A percentile compares a stretch with the other conserved stretches of the same genome.
Conservation (phyloP, 192 early-diverging fungal genomes). For the Glomus cerebriforme region DNA sequence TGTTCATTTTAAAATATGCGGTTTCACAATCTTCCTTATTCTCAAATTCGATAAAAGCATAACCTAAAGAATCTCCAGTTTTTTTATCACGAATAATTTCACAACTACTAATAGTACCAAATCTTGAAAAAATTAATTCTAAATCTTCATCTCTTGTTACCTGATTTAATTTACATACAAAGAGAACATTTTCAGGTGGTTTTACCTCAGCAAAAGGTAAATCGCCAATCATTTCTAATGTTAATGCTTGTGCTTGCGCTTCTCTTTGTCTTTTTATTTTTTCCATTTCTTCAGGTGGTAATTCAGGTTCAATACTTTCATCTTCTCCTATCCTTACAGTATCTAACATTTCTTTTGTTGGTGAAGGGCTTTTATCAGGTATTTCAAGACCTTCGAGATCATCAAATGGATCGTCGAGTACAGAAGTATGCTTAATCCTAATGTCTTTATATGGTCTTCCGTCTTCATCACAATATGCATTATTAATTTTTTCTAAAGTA, state of each 20-base stretch:
- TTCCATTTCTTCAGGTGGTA: constrained; percentile 69
- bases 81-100: constrained; percentile 87
- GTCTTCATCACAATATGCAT: constrained; percentile 64
- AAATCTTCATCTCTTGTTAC: constrained; percentile 89
- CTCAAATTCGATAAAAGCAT: constrained; percentile 97
- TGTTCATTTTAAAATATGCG: constrained; percentile 97
- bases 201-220: constrained; percentile 95
- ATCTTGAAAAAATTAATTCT: constrained; percentile 89
- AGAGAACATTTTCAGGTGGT: constrained; percentile 95
- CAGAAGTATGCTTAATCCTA: constrained; percentile 86
- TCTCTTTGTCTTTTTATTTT: constrained; percentile 65
- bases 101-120: constrained; percentile 88
- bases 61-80: constrained; percentile 81
- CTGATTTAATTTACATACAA: constrained; percentile 94
- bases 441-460: constrained; percentile 84
- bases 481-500: constrained; percentile 78
- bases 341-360: constrained; percentile 71
- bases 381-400: constrained; percentile 72
- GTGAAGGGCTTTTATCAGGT: constrained; percentile 75
- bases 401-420: constrained; percentile 91
- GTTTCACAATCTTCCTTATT: constrained; percentile 84
- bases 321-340: constrained; percentile 80
- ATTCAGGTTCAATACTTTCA: constrained; percentile 61
- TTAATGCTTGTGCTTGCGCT: constrained; percentile 86
- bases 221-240: constrained; percentile 97